Evolutionary conservation across 495 filamentous ascomycete species (phyloP).

Genomic region (Pseudoneurospora amorphoporcata): DNA sequence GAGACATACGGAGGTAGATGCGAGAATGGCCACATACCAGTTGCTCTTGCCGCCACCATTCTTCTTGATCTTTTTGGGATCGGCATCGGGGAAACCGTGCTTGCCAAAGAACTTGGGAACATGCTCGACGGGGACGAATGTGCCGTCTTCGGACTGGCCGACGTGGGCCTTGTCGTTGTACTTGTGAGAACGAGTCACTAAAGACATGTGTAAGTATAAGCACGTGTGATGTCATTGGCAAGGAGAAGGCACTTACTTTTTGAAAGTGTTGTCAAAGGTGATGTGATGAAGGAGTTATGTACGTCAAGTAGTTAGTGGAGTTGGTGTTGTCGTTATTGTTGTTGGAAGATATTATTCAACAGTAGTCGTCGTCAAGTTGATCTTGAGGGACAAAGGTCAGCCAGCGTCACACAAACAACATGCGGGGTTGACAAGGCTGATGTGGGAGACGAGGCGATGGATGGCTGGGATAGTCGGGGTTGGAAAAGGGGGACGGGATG

Average conservation of each 20-base stretch:
- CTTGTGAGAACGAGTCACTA: constrained; percentile 96
- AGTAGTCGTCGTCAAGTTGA: neutral
- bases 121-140: constrained; percentile 53
- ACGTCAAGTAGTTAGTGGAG: neutral
- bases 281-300: neutral
- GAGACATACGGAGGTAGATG: neutral
- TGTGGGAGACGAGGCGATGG: neutral
- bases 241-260: constrained; percentile 18
- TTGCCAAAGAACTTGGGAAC: constrained; percentile 90
- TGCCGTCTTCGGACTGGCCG: constrained; percentile 47
- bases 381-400: neutral
- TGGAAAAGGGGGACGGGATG: neutral
- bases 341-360: neutral
- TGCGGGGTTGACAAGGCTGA: constrained; percentile 6
- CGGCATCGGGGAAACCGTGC: constrained; percentile 64
- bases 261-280: constrained; percentile 2
- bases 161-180: constrained; percentile 78
- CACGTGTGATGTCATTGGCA: constrained; percentile 6
- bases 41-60: constrained; percentile 88
- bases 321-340: neutral
- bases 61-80: constrained; percentile 94
- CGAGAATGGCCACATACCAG: constrained; percentile 52
- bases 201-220: constrained; percentile 1
- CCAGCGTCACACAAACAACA: constrained; percentile 5
- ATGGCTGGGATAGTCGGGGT: constrained; percentile 1